phyloP scores from a whole-genome alignment of 441 rosid genomes.

The Theobroma grandiflorum region DNA sequence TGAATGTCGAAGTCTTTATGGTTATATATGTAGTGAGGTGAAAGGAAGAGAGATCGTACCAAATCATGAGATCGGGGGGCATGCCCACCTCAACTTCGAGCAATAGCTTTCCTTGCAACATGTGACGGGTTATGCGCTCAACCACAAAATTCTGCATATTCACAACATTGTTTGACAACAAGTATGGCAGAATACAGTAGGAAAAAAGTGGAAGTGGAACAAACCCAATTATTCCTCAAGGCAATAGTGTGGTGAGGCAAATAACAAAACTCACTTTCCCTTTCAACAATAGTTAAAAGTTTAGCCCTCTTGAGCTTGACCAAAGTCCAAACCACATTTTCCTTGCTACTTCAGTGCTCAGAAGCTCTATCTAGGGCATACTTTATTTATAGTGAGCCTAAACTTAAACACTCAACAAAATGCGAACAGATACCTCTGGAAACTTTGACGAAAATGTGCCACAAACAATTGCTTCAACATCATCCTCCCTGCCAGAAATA shows the following conservation, averaged over 20 bases:
- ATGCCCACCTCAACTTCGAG: conserved; percentile 73
- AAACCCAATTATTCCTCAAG: background rate
- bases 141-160: conserved; percentile 67
- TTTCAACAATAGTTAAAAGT: background rate
- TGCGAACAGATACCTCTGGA: conserved; percentile 50
- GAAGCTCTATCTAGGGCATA: background rate
- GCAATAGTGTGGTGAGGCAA: background rate
- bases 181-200: background rate
- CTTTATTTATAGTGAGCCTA: background rate
- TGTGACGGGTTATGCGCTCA: conserved; percentile 69
- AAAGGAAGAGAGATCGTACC: conserved; percentile 37
- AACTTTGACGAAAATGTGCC: conserved; percentile 53
- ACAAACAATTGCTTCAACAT: conserved; percentile 56
- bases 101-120: conserved; percentile 67
- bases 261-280: background rate
- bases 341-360: background rate
- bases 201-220: too few relatives aligned
- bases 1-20: background rate
- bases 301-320: background rate
- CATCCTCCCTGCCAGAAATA: conserved; percentile 44
- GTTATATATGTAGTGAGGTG: too few relatives aligned
- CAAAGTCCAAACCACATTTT: background rate
- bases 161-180: background rate
- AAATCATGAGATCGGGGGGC: conserved; percentile 59
- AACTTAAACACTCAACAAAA: background rate